A percentile compares a stretch with the other conserved stretches of the same genome.
These are phyloP conservation scores for Euphorbia pulcherrima DNA, from an alignment of 345 rosid genomes.

Conservation along the genomic window DNA sequence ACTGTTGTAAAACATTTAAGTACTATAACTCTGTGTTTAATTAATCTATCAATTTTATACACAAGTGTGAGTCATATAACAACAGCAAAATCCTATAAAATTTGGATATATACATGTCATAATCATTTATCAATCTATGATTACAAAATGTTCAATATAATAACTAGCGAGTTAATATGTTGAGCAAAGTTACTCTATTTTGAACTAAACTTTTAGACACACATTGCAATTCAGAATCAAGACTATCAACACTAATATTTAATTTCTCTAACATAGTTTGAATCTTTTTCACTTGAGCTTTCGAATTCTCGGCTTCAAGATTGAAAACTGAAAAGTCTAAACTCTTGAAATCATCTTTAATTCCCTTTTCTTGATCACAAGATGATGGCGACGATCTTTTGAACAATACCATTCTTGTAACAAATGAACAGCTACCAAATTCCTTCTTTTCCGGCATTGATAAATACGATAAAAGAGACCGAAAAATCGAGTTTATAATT, in stretches of 20 bases:
- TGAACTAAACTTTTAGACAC: constrained; percentile 43
- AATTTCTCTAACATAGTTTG: constrained; percentile 30
- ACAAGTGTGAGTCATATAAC: not conserved
- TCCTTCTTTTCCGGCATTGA: constrained; percentile 24
- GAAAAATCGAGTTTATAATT: constrained; percentile 17
- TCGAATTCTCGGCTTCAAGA: not conserved
- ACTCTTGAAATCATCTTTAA: constrained; percentile 34
- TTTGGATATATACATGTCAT: constrained; percentile 17
- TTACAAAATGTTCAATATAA: not conserved
- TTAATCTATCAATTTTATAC: not conserved
- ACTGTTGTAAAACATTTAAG: not conserved
- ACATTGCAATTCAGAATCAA: constrained; percentile 44
- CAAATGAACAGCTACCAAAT: constrained; percentile 26
- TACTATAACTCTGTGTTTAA: not conserved
- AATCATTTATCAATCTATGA: not conserved
- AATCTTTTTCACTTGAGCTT: constrained; percentile 18
- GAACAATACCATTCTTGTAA: constrained; percentile 30
- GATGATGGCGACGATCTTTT: not conserved
- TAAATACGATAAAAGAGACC: constrained; percentile 22
- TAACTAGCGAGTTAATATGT: constrained; percentile 35
- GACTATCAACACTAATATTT: constrained; percentile 32
- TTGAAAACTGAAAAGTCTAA: constrained; percentile 32
- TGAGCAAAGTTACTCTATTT: constrained; percentile 49
- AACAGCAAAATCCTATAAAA: constrained; percentile 20
- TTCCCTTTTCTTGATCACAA: not conserved